Percentiles rank a stretch among this genome's conserved stretches.
Evolutionary conservation across 176 grass and related monocot species (phyloP).

Genomic region (Chloris gayana): DNA sequence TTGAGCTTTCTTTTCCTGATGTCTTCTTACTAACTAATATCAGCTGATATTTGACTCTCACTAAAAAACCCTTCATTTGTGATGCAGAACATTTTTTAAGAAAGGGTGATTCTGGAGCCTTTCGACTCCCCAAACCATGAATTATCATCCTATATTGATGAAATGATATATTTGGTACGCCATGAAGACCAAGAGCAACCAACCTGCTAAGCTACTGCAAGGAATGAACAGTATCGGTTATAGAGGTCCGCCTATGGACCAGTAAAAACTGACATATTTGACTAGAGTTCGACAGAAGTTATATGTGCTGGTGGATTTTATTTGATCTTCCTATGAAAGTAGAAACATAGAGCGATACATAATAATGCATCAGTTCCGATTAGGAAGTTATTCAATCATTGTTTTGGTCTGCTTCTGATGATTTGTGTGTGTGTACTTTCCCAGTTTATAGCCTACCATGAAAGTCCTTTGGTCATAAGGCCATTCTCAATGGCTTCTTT

Average conservation of each 20-base stretch:
- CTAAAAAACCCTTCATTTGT: background rate
- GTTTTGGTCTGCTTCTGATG: background rate
- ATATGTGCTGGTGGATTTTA: slow-evolving; percentile 5
- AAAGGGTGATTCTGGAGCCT: slow-evolving; percentile 7
- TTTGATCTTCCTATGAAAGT: slow-evolving; percentile 27
- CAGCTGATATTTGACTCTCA: background rate
- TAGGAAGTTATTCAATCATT: background rate
- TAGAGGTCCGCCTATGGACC: background rate
- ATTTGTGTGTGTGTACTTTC: background rate
- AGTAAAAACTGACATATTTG: slow-evolving; percentile 10
- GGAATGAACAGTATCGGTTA: background rate
- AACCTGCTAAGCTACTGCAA: background rate
- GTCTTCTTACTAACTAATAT: background rate
- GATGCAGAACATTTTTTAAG: slow-evolving; percentile 28
- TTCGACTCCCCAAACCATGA: slow-evolving; percentile 23
- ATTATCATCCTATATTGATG: background rate
- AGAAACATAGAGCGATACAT: no score
- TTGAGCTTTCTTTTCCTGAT: background rate
- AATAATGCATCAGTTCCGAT: background rate
- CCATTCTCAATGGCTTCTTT: no score
- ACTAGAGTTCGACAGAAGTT: background rate
- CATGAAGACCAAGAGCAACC: slow-evolving; percentile 10
- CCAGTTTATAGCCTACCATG: background rate
- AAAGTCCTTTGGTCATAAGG: background rate
- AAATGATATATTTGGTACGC: no score